Conservation (phyloP, 2,329 filamentous ascomycete genomes). For the Alternaria arbusti region DNA sequence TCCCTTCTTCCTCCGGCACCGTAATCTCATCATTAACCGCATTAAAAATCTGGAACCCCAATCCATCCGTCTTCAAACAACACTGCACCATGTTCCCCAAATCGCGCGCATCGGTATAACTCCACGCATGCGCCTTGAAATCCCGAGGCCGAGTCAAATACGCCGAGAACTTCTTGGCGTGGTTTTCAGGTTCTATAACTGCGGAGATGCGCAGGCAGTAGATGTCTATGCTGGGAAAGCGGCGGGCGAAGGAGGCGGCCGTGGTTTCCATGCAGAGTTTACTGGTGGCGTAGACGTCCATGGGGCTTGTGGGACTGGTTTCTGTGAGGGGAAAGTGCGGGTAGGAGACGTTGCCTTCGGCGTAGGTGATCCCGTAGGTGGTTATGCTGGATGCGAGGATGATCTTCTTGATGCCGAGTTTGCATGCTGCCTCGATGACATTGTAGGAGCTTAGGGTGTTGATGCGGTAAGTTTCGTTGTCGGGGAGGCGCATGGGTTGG, state of each 20-base stretch:
- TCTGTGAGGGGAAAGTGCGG: slow-evolving; percentile 65
- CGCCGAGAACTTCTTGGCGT: slow-evolving; percentile 56
- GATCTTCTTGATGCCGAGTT: slow-evolving; percentile 66
- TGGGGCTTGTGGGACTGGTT: slow-evolving; percentile 62
- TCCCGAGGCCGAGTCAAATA: slow-evolving; percentile 57
- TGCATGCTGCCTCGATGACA: slow-evolving; percentile 66
- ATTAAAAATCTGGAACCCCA: slow-evolving; percentile 69
- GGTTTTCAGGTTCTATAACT: slow-evolving; percentile 65
- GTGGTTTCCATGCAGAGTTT: slow-evolving; percentile 65
- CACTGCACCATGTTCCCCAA: slow-evolving; percentile 65
- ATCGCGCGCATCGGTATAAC: slow-evolving; percentile 66
- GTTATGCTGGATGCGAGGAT: slow-evolving; percentile 65
- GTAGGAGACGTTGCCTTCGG: slow-evolving; percentile 62
- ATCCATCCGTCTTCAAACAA: slow-evolving; percentile 58
- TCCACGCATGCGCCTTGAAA: slow-evolving; percentile 65
- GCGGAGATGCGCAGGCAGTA: slow-evolving; percentile 66
- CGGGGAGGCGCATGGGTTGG: slow-evolving; percentile 65
- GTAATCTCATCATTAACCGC: slow-evolving; percentile 68
- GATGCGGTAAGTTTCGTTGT: slow-evolving; percentile 62
- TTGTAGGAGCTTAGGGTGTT: slow-evolving; percentile 56
- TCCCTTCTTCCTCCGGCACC: slow-evolving; percentile 35
- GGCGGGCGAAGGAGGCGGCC: slow-evolving; percentile 60
- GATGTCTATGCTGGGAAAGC: slow-evolving; percentile 61
- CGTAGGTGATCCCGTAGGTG: slow-evolving; percentile 64
- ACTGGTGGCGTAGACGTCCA: slow-evolving; percentile 65